These are phyloP conservation scores for Nakaseomyces glabratus DNA, from an alignment of 1,139 yeast genomes.

Conservation along the genomic window DNA sequence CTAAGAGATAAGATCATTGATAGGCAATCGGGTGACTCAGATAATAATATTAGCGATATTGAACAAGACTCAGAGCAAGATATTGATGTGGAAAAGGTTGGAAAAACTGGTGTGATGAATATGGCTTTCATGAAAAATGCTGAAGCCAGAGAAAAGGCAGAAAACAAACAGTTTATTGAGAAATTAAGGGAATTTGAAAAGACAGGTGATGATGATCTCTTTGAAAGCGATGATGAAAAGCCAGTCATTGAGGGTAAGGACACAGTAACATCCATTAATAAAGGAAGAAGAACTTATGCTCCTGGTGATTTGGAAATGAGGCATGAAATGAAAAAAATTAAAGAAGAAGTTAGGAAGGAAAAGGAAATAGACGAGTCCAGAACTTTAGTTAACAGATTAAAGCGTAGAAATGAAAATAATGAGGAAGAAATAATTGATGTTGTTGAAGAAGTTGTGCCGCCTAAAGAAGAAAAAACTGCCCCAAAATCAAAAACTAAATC, in stretches of 20 bases:
- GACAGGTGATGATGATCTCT: constrained; percentile 37
- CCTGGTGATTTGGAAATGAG: constrained; percentile 51
- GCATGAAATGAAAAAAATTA: constrained; percentile 36
- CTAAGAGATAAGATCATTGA: constrained; percentile 71
- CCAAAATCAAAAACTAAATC: constrained; percentile 5
- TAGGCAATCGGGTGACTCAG: constrained; percentile 40
- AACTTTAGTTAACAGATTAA: constrained; percentile 37
- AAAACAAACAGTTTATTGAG: constrained; percentile 46
- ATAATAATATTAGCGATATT: constrained; percentile 39
- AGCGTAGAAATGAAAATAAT: constrained; percentile 8
- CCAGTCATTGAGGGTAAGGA: constrained; percentile 24
- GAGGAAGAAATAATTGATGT: constrained; percentile 9
- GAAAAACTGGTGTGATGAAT: constrained; percentile 73
- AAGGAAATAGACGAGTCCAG: constrained; percentile 47
- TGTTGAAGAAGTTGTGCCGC: constrained; percentile 8
- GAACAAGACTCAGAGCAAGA: constrained; percentile 37
- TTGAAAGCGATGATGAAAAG: constrained; percentile 32
- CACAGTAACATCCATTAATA: constrained; percentile 48
- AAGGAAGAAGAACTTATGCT: constrained; percentile 76
- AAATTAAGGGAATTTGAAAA: constrained; percentile 40
- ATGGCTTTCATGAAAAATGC: constrained; percentile 96
- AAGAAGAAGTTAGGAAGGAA: constrained; percentile 39
- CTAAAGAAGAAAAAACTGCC: constrained; percentile 8
- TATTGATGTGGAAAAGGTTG: constrained; percentile 40
- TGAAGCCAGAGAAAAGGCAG: constrained; percentile 51